These are phyloP conservation scores for Aurantiochytrium sp. DNA, from an alignment of 108 stramenopile species.

Conservation along the genomic window DNA sequence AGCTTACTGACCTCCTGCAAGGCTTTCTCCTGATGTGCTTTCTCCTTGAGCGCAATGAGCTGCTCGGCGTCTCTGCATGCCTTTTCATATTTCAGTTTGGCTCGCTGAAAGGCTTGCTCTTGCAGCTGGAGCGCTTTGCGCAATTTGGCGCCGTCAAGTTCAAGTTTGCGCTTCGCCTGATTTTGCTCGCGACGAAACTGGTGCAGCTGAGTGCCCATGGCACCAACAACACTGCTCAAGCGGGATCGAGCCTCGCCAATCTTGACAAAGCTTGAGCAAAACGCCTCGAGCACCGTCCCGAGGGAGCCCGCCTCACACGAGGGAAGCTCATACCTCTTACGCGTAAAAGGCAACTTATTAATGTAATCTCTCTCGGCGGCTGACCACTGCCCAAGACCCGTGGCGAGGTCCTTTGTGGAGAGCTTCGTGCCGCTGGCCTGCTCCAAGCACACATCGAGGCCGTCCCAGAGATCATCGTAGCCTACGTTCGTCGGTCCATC, in stretches of 20 bases:
- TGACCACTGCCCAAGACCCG: neutral
- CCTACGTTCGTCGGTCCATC: neutral
- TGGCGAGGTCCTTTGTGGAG: neutral
- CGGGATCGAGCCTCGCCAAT: neutral
- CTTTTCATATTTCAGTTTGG: neutral
- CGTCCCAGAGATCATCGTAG: neutral
- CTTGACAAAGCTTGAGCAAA: neutral
- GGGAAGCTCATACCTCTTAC: neutral
- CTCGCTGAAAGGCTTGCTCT: neutral
- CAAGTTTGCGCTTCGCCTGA: neutral
- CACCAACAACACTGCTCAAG: constrained; percentile 1
- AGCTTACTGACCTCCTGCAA: neutral
- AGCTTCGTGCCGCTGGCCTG: neutral
- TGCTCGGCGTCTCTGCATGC: neutral
- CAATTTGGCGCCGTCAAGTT: neutral
- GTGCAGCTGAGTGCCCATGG: constrained; percentile 7
- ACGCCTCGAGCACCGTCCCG: neutral
- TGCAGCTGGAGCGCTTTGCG: neutral
- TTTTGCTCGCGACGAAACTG: constrained; percentile 1
- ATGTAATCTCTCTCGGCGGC: constrained; percentile 1
- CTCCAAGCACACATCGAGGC: neutral
- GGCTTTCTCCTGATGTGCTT: constrained; percentile 8
- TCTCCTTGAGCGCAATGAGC: neutral
- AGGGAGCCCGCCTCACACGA: neutral
- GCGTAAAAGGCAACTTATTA: neutral